Evolutionary conservation across 1,139 yeast genomes (phyloP).

Genomic region (Pichia sp.): DNA sequence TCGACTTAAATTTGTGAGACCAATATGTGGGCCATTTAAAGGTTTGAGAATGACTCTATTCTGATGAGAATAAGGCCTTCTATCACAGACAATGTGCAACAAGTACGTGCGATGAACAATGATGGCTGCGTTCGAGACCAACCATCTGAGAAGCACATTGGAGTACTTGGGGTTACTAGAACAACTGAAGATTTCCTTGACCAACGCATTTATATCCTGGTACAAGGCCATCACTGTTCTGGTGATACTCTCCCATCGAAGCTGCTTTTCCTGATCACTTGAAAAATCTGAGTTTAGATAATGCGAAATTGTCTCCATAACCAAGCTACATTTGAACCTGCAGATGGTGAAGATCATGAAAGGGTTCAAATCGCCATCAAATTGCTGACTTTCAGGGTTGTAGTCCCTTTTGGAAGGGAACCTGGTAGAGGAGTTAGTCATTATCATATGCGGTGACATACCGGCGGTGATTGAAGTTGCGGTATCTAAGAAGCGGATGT

Average conservation of each 20-base stretch:
- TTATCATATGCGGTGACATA: slow-evolving; percentile 21
- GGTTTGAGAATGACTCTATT: slow-evolving; percentile 17
- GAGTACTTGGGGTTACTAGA: slow-evolving; percentile 13
- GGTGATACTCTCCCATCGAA: slow-evolving; percentile 16
- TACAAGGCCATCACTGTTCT: slow-evolving; percentile 17
- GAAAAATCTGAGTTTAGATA: slow-evolving; percentile 19
- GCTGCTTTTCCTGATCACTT: slow-evolving; percentile 12
- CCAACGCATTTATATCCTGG: slow-evolving; percentile 14
- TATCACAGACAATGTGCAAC: slow-evolving; percentile 16
- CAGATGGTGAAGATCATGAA: slow-evolving; percentile 16
- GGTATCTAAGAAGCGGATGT: slow-evolving; percentile 18
- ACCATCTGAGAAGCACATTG: slow-evolving; percentile 12
- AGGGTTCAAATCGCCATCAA: slow-evolving; percentile 19
- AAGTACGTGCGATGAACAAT: slow-evolving; percentile 16
- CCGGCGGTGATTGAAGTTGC: slow-evolving; percentile 18
- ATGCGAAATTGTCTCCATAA: slow-evolving; percentile 19
- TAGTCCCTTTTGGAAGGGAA: slow-evolving; percentile 19
- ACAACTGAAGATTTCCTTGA: slow-evolving; percentile 17
- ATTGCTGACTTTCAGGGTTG: slow-evolving; percentile 13
- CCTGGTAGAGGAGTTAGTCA: slow-evolving; percentile 18
- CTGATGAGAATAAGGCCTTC: slow-evolving; percentile 16
- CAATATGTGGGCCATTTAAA: slow-evolving; percentile 6
- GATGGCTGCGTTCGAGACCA: slow-evolving; percentile 13
- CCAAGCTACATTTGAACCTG: slow-evolving; percentile 19
- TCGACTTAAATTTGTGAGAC: slow-evolving; percentile 12